These are phyloP conservation scores for Striga hermonthica DNA, from an alignment of 305 asterid species.

Conservation along the genomic window DNA sequence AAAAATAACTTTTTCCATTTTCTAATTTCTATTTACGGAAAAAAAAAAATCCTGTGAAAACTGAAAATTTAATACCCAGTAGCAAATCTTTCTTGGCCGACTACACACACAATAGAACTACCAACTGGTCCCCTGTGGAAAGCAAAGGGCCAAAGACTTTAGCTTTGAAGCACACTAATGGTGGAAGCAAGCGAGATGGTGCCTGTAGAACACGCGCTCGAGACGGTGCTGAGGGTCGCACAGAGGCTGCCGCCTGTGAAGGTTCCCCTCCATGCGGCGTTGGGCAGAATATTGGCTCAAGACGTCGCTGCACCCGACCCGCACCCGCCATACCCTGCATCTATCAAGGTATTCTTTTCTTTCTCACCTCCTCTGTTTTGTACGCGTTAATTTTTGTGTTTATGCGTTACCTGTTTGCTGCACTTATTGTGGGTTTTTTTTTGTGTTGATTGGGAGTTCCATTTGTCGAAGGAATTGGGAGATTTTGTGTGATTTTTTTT, in stretches of 20 bases:
- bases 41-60: too few species aligned
- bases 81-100: too few species aligned
- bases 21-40: too few species aligned
- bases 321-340: conserved; percentile 92
- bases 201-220: conserved; percentile 59
- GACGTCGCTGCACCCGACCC: conserved; percentile 80
- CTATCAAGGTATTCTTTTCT: conserved; percentile 61
- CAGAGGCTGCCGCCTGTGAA: conserved; percentile 59
- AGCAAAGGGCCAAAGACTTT: too few species aligned
- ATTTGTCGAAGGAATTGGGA: not conserved
- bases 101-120: too few species aligned
- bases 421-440: not conserved
- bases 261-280: conserved; percentile 54
- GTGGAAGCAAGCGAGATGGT: conserved; percentile 32
- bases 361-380: not conserved
- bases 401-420: conserved; percentile 2
- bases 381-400: not conserved
- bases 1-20: too few species aligned
- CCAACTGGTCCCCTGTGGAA: too few species aligned
- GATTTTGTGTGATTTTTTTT: not conserved
- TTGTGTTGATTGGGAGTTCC: not conserved
- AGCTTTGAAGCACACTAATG: conserved; percentile 13
- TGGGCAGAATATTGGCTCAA: conserved; percentile 74
- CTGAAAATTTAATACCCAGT: too few species aligned
- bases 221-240: conserved; percentile 55